Conservation (phyloP, 1,284 basidiomycete species). For the Austroboletus rostrupii region DNA sequence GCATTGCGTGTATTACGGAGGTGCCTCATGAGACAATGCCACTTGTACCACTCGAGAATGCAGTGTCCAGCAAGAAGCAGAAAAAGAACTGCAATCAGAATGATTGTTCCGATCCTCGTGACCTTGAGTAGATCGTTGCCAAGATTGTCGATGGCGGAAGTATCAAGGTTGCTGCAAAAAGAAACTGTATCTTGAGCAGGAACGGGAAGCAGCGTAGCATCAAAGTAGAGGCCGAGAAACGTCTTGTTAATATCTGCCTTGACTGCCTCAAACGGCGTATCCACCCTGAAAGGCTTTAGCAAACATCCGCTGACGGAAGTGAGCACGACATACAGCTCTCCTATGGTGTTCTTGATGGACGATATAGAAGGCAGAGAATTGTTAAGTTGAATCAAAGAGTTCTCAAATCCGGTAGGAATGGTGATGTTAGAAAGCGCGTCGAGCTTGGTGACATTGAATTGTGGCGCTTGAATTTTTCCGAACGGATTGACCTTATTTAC, state of each 20-base stretch:
- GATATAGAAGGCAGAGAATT: constrained; percentile 75
- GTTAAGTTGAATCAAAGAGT: constrained; percentile 73
- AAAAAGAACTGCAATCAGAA: constrained; percentile 62
- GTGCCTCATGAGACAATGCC: constrained; percentile 63
- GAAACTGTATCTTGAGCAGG: constrained; percentile 61
- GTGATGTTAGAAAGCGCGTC: constrained; percentile 72
- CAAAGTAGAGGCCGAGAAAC: constrained; percentile 65
- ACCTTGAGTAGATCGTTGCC: constrained; percentile 72
- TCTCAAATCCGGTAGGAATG: constrained; percentile 77
- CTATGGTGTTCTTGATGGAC: constrained; percentile 70
- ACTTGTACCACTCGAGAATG: constrained; percentile 76
- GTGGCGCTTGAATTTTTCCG: constrained; percentile 60
- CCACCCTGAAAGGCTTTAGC: constrained; percentile 50
- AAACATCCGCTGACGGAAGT: neutral
- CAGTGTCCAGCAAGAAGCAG: constrained; percentile 65
- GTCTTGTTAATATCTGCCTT: constrained; percentile 87
- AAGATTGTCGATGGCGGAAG: constrained; percentile 80
- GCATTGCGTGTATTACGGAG: constrained; percentile 68
- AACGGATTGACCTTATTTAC: constrained; percentile 75
- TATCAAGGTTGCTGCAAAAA: constrained; percentile 77
- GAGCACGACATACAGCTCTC: constrained; percentile 56
- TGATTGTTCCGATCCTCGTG: constrained; percentile 71
- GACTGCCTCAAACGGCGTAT: constrained; percentile 80
- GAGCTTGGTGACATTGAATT: constrained; percentile 71
- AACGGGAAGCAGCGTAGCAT: constrained; percentile 69